Base-by-base conservation (phyloP, 2,329 filamentous ascomycete genomes). In the Fusarium palustre region DNA sequence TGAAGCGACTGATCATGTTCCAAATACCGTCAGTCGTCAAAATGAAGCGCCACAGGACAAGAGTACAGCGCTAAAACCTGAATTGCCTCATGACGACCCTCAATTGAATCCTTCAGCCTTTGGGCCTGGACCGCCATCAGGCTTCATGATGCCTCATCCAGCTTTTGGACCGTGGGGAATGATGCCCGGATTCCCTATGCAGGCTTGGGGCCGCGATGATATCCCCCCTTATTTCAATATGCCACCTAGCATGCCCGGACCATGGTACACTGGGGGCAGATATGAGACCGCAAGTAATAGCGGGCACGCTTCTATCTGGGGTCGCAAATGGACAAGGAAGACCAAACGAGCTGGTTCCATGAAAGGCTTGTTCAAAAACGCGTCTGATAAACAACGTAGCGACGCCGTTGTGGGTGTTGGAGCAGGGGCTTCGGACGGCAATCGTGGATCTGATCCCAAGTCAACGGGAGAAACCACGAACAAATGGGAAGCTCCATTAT, bases 251-350 rank as follows among this genome's bases (percentile, higher is more conserved):
- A 59, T 63, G 43, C 52, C 60, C 6, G 49, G 62, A 2, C 53
- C 59, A 25, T 64, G 64, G 43, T 64, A 61, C 4, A 63, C 33
- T 3, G 68, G 58, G 7, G 71, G 79, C 68, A 72, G 77, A 73
- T 77, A 79, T 64, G 59, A 78, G n/a, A 73, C 76, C 65, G 74
- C 79, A 24, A 67, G 72, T 22, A 68, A 79, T 64, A 73, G 69
- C 30, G 72, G 74, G 2, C 39, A 74, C 28, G 73, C 55, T n/a
- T 80, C 79, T 5, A 79, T 80, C 34, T 80, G 79, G 78, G 75
- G 76, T 15, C 69, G 75, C 2, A 64, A 64, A n/a, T 63, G 53
- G 59, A 20, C 41, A 31, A 59, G 50, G 20, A 57, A 46, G 42
- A 69, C 59, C 24, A 70, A 72, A 31, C 68, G 43, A n/a, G 64